Percentiles rank a stretch among this genome's conserved stretches.
Evolutionary conservation across 2,329 filamentous ascomycete genomes (phyloP).

Genomic region (Endoconidiophora polonica): DNA sequence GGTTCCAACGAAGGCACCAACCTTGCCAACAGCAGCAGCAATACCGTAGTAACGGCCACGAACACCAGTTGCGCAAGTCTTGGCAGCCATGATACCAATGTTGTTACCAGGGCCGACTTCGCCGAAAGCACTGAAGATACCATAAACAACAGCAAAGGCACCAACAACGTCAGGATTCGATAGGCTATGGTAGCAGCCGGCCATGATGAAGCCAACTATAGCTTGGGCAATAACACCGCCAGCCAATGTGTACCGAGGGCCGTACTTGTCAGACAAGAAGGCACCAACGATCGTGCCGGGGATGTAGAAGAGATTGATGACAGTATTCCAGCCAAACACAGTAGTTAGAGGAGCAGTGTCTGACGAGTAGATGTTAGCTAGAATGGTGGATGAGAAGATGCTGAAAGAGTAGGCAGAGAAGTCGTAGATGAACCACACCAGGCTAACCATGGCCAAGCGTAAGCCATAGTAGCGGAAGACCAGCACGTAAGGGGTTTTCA

Average conservation of each 20-base stretch:
- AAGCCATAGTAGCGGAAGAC: slow-evolving; percentile 54
- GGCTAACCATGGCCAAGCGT: slow-evolving; percentile 49
- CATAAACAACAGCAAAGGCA: slow-evolving; percentile 23
- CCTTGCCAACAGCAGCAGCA: slow-evolving; percentile 57
- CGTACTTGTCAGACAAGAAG: slow-evolving; percentile 60
- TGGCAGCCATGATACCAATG: slow-evolving; percentile 72
- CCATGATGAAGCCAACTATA: slow-evolving; percentile 76
- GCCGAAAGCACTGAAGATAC: slow-evolving; percentile 24
- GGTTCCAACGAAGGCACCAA: slow-evolving; percentile 72
- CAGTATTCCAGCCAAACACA: slow-evolving; percentile 72
- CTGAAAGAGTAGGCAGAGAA: slow-evolving; percentile 75
- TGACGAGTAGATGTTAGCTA: slow-evolving; percentile 43
- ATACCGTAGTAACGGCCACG: slow-evolving; percentile 58
- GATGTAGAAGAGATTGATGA: slow-evolving; percentile 79
- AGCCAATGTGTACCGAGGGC: slow-evolving; percentile 58
- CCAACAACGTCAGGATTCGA: slow-evolving; percentile 32
- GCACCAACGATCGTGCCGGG: slow-evolving; percentile 67
- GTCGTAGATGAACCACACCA: slow-evolving; percentile 78
- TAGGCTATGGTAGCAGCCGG: slow-evolving; percentile 58
- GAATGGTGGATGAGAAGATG: slow-evolving; percentile 66
- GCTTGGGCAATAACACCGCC: slow-evolving; percentile 57
- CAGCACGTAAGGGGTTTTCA: slow-evolving; percentile 37
- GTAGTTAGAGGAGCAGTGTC: slow-evolving; percentile 43
- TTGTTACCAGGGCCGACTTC: slow-evolving; percentile 73
- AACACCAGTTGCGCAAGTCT: slow-evolving; percentile 78